Conservation (phyloP, 345 rosid genomes). For the Euclidium syriacum region DNA sequence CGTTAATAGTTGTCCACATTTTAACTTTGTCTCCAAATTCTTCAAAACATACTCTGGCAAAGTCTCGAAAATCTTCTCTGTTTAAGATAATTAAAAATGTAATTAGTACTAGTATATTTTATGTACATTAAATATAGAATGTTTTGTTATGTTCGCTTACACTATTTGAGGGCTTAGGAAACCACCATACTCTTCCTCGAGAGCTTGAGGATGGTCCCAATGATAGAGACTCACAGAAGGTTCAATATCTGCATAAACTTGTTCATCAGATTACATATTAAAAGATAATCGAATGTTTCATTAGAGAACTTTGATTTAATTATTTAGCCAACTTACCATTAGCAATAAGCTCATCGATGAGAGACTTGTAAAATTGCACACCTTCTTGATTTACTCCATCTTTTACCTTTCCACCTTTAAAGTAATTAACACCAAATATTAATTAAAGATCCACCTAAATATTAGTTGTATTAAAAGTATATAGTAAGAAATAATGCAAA, state of each 20-base stretch:
- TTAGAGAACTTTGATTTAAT: background rate
- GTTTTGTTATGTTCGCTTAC: conserved; percentile 15
- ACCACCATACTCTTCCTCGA: conserved; percentile 37
- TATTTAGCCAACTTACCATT: background rate
- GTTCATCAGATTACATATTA: background rate
- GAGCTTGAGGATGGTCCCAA: conserved; percentile 36
- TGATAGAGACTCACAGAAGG: conserved; percentile 36
- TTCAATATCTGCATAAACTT: conserved; percentile 4
- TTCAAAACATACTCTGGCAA: conserved; percentile 23
- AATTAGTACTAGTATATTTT: background rate
- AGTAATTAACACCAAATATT: background rate
- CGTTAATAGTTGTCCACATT: conserved; percentile 37
- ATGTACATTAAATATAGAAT: background rate
- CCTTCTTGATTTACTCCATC: conserved; percentile 36
- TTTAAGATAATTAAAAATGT: background rate
- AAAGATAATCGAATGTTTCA: background rate
- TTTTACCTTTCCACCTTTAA: background rate
- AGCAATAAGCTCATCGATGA: conserved; percentile 34
- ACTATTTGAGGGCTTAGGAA: conserved; percentile 26
- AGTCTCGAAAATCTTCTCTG: conserved; percentile 35
- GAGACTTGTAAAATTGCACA: conserved; percentile 26
- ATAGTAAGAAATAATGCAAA: background rate
- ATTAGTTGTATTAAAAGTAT: background rate
- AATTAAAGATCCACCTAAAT: background rate
- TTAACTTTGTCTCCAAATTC: conserved; percentile 38